Percentiles rank a stretch among this genome's conserved stretches.
Conservation (phyloP, 352 stramenopile genomes). For the Elongisporangium undulatum region DNA sequence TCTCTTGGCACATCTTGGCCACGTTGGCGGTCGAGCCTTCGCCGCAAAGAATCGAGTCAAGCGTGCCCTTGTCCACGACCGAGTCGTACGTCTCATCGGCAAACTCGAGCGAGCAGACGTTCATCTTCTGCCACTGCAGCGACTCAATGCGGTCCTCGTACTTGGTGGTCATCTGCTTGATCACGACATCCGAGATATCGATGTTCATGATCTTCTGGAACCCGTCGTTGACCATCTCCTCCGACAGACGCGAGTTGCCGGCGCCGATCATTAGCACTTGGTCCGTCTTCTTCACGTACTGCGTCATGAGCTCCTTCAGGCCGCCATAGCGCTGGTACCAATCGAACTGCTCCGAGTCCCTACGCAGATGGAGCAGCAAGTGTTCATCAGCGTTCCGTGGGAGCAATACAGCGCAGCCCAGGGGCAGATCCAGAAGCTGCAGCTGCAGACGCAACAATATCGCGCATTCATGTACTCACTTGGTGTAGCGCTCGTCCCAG, state of each 20-base stretch:
- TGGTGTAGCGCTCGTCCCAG: conserved; percentile 95
- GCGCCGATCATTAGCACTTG: conserved; percentile 90
- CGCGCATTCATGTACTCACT: conserved; percentile 35
- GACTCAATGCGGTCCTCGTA: conserved; percentile 90
- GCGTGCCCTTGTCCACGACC: conserved; percentile 94
- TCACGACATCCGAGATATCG: conserved; percentile 92
- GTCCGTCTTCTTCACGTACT: conserved; percentile 95
- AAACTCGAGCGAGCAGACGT: conserved; percentile 92
- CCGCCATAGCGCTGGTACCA: conserved; percentile 94
- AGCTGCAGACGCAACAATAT: background rate
- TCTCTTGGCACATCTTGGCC: conserved; percentile 94
- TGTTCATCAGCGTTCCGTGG: background rate
- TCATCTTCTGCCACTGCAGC: conserved; percentile 95
- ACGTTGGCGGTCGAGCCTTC: conserved; percentile 95
- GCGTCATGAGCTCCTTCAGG: conserved; percentile 84
- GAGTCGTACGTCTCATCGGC: conserved; percentile 93
- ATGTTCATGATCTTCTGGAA: conserved; percentile 96
- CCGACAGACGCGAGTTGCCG: conserved; percentile 92
- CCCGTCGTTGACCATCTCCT: conserved; percentile 96
- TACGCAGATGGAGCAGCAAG: conserved; percentile 10
- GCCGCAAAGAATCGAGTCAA: conserved; percentile 95
- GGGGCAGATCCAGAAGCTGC: background rate
- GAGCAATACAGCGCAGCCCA: background rate
- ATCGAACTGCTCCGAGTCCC: conserved; percentile 92
- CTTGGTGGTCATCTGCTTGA: conserved; percentile 93